These are phyloP conservation scores for Calamus simplicifolius DNA, from an alignment of 176 grass and related monocot species.

Conservation along the genomic window DNA sequence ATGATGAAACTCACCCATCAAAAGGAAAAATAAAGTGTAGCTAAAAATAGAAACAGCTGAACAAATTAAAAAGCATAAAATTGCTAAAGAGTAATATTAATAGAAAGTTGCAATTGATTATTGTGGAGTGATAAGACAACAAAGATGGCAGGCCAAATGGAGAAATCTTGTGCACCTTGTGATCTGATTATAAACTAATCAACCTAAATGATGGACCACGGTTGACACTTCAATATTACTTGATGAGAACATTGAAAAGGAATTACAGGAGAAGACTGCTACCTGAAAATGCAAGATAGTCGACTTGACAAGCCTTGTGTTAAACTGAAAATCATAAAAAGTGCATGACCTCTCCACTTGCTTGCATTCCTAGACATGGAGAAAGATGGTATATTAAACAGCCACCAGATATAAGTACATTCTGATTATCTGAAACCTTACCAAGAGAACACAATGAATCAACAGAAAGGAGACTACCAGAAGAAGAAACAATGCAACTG, in stretches of 20 bases:
- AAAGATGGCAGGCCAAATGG: no score
- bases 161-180: not conserved
- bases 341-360: constrained; percentile 40
- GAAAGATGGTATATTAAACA: constrained; percentile 2
- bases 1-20: no score
- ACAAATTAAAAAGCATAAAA: no score
- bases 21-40: no score
- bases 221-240: no score
- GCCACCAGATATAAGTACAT: not conserved
- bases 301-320: constrained; percentile 56
- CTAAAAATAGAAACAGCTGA: no score
- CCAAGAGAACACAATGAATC: no score
- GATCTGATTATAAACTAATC: not conserved
- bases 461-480: no score
- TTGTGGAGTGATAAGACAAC: no score
- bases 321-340: constrained; percentile 90
- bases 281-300: constrained; percentile 97
- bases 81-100: no score
- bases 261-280: constrained; percentile 10
- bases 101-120: no score
- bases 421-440: not conserved
- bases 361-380: constrained; percentile 41
- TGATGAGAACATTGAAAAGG: not conserved
- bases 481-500: no score
- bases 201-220: not conserved